Base-by-base conservation (phyloP, 2,329 filamentous ascomycete species). In the Pestalotiopsis sp. region DNA sequence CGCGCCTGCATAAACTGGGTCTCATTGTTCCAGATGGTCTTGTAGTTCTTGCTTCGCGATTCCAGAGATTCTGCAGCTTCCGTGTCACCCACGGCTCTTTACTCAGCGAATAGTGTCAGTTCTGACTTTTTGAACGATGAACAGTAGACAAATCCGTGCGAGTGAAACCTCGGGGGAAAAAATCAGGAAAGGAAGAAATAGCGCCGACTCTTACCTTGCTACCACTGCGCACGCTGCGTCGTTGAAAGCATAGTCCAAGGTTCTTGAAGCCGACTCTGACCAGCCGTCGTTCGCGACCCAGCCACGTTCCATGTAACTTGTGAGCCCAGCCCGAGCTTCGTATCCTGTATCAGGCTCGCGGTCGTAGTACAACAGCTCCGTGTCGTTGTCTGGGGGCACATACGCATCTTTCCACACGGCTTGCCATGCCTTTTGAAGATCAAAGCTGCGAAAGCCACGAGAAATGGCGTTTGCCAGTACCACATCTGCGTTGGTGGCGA, bases 251-350 rank as follows among this genome's bases (percentile, higher is more conserved):
- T 85, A 85, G 69, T 85, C 84, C 1, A 85, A 76, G 0, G 84
- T 85, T 1, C 84, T 78, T 9, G 82, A 84, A 1, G 75, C 83
- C 3, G 81, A 81, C 69, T 85, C 84, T 2, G 83, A 77, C 83
- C 83, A 85, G 27, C 79, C 73, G 67, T 85, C 84, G 61, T 85
- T 85, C 5, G 82, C 77, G 0, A 85, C 83, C 78, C 83, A 85
- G 12, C 83, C 83, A 64, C 80, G 78, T 5, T 77, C 71, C 73
- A 82, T 75, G 69, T 85, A 85, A 12, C 79, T 77, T 0, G 83
- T 84, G 17, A 85, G 75, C 0, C 83, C 84, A 1, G 83, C 84
- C 9, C 84, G 79, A 1, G 76, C 83, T 69, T 85, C 84, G 67
- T 83, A 81, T 0, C 83, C 79, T 0, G 83, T 85, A 45, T 80